Evolutionary conservation across 441 rosid species (phyloP).

Genomic region (Geranium incanum): DNA sequence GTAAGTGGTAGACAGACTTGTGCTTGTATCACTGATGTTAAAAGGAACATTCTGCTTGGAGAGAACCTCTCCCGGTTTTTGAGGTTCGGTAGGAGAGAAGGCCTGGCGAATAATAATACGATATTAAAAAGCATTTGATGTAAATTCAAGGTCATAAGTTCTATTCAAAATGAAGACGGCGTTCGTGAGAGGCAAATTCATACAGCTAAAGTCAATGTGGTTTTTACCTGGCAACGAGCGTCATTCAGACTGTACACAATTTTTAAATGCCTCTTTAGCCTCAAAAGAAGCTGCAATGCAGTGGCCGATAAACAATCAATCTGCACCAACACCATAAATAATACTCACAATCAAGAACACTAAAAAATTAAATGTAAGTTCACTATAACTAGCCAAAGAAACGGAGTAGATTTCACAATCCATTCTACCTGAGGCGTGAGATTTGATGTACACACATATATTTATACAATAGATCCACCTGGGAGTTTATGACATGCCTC

Average conservation of each 20-base stretch:
- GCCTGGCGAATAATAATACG: conserved; percentile 38
- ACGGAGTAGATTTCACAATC: too few species aligned
- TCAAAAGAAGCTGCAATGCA: conserved; percentile 89
- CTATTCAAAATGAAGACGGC: not conserved
- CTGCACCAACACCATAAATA: conserved; percentile 35
- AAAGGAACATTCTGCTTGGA: conserved; percentile 67
- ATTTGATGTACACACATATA: too few species aligned
- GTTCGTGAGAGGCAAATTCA: not conserved
- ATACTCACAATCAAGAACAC: not conserved
- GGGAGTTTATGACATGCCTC: too few species aligned
- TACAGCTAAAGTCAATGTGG: not conserved
- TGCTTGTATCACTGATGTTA: conserved; percentile 49
- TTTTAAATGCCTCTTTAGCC: conserved; percentile 84
- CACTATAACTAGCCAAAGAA: not conserved
- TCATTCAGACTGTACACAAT: conserved; percentile 75
- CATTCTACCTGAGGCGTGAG: too few species aligned
- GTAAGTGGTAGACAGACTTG: conserved; percentile 49
- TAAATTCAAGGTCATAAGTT: not conserved
- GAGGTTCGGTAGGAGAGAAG: conserved; percentile 71
- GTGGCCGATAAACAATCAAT: conserved; percentile 64
- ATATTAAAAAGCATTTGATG: conserved; percentile 1
- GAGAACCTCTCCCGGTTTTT: conserved; percentile 68
- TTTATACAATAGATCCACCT: too few species aligned
- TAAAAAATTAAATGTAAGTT: not conserved
- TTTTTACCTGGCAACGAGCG: conserved; percentile 88